phyloP scores from a whole-genome alignment of 352 stramenopile species.

The Phytophthora hibernalis region DNA sequence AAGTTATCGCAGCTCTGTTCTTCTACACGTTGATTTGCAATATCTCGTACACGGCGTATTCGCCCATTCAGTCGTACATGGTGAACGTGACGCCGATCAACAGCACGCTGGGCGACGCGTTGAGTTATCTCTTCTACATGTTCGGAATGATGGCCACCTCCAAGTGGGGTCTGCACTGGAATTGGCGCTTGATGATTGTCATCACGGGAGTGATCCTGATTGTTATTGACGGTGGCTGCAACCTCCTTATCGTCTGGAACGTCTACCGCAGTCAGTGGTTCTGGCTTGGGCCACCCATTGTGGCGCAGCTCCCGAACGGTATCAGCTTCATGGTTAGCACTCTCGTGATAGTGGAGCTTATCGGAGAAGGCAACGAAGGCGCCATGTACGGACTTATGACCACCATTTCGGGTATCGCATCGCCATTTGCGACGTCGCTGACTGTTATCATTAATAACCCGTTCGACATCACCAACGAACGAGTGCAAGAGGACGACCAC shows the following conservation, averaged over 20 bases:
- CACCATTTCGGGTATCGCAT: constrained; percentile 45
- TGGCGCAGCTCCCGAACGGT: constrained; percentile 41
- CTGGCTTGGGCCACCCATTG: constrained; percentile 47
- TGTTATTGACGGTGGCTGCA: constrained; percentile 39
- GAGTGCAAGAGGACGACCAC: constrained; percentile 42
- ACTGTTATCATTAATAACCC: constrained; percentile 45
- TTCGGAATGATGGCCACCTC: constrained; percentile 45
- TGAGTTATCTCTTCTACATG: constrained; percentile 40
- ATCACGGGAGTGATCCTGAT: constrained; percentile 32
- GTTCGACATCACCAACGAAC: constrained; percentile 45
- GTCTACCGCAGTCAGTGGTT: constrained; percentile 56
- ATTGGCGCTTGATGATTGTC: constrained; percentile 49
- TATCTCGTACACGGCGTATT: constrained; percentile 39
- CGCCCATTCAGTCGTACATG: constrained; percentile 40
- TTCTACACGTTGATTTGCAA: constrained; percentile 39
- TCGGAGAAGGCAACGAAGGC: constrained; percentile 55
- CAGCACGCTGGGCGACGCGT: constrained; percentile 33
- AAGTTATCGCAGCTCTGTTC: constrained; percentile 54
- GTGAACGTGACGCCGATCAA: constrained; percentile 42
- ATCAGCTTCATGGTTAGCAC: constrained; percentile 53
- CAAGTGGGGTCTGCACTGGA: constrained; percentile 53
- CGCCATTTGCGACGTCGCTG: constrained; percentile 45
- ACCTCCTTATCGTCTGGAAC: constrained; percentile 47
- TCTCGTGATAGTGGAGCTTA: constrained; percentile 48
- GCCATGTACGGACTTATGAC: constrained; percentile 57